A percentile compares a stretch with the other conserved stretches of the same genome.
Evolutionary conservation across 2,329 filamentous ascomycete genomes (phyloP).

Genomic region (Thermothelomyces thermophilus): DNA sequence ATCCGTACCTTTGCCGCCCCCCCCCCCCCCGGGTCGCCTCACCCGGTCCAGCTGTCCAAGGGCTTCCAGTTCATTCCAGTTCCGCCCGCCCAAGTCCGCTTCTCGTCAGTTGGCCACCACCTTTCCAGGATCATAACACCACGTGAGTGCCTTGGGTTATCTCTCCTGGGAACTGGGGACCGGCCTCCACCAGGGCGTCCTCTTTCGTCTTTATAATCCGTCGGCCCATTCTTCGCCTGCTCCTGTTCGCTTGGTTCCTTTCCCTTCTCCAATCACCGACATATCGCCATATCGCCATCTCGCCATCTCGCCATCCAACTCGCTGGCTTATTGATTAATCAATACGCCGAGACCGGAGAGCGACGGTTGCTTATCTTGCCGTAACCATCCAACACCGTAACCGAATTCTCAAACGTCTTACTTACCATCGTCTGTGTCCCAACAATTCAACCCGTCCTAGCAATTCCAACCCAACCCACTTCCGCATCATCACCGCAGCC

Average conservation of each 20-base stretch:
- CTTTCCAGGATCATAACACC: conserved; percentile 18
- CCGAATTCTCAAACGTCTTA: neutral
- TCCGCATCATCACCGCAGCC: conserved; percentile 5
- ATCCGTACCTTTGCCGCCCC: conserved; percentile 12
- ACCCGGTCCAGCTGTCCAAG: conserved; percentile 20
- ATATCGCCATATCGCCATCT: neutral
- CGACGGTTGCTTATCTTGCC: neutral
- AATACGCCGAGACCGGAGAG: neutral
- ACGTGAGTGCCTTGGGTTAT: conserved; percentile 23
- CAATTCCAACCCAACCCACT: too few relatives aligned
- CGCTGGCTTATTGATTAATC: neutral
- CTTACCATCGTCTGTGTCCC: too few relatives aligned
- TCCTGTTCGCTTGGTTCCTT: neutral
- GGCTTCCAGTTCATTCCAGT: conserved; percentile 25
- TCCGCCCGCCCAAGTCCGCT: conserved; percentile 11
- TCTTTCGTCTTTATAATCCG: conserved; percentile 19
- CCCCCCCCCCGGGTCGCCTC: conserved; percentile 10
- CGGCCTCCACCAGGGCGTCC: conserved; percentile 12
- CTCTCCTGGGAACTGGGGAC: neutral
- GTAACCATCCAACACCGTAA: neutral
- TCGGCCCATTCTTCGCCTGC: neutral
- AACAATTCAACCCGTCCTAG: too few relatives aligned
- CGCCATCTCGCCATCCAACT: neutral
- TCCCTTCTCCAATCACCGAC: neutral
- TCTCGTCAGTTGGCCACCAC: conserved; percentile 19